These are phyloP conservation scores for Eutreptiella sp. DNA, from an alignment of 208 protist species.

Conservation along the genomic window DNA sequence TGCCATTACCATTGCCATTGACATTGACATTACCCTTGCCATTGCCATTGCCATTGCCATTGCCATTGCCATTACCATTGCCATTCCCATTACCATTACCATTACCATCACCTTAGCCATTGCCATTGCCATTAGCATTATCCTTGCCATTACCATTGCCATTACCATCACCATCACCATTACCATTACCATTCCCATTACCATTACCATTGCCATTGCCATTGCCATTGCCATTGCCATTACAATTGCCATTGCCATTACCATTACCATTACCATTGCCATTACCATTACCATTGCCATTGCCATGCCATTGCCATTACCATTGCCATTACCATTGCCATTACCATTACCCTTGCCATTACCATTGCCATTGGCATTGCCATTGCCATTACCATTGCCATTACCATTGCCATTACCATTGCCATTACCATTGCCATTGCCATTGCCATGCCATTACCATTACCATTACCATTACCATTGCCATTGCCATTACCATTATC, in stretches of 20 bases:
- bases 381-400: too few species aligned
- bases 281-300: not conserved
- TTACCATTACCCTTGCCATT: too few species aligned
- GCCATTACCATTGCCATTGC: too few species aligned
- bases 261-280: not conserved
- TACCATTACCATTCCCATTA: not conserved
- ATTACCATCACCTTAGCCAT: constrained; percentile 4
- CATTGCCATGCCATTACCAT: not conserved
- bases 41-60: too few species aligned
- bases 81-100: constrained; percentile 5
- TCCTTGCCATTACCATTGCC: not conserved
- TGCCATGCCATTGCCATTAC: too few species aligned
- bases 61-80: constrained; percentile 10
- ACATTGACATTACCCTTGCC: constrained; percentile 1
- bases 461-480: constrained; percentile 9
- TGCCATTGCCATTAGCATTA: constrained; percentile 7
- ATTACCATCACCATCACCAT: not conserved
- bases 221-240: not conserved
- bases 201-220: not conserved
- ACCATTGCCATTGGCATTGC: too few species aligned
- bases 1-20: constrained; percentile 17
- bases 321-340: too few species aligned
- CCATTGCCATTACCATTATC: constrained; percentile 18
- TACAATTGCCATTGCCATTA: too few species aligned
- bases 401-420: too few species aligned